Evolutionary conservation across 2,329 filamentous ascomycete species (phyloP), one percentile per base, ranked within the genome.

Genomic region (Colletotrichum aenigma): DNA sequence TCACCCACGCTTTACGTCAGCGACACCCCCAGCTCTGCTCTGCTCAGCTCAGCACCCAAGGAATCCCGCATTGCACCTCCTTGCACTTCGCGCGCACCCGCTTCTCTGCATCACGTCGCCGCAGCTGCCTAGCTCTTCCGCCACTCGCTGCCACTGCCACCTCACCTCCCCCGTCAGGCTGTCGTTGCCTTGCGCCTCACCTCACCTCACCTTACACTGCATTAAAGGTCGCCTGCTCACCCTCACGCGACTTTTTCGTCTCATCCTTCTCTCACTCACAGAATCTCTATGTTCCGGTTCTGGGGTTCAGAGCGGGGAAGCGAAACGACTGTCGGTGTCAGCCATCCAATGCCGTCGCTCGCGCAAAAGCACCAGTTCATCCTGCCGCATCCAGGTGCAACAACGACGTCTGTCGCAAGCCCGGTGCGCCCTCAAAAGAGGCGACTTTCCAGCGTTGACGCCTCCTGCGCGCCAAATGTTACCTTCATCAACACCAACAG

Each of bases 261-360:
- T 77, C 76, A 76, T 80, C 78, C 77, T 78, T 78, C 26, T 76
- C 78, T 78, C 75, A 79, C 70, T 76, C 79, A 80, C 81, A 83
- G 83, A 83, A 85, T 87, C 85, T 87, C 87, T 85, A 92, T 92
- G 91, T 92, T 93, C 85, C 88, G 89, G 79, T 90, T 92, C 81
- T 92, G 90, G 89, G 86, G 87, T 81, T 87, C 89, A 80, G 91
- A 92, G 78, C 87, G 88, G 88, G 89, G 88, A 88, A 89, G 87
- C 85, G 89, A 92, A 73, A 88, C 87, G 83, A 84, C 86, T 78
- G 82, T 87, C 80, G 84, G 87, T 79, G 82, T 84, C 78, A 84
- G 85, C 77, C 82, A 85, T 78, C 85, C 86, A 78, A 87, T 86
- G 80, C 80, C 83, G 74, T 79, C 82, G 76, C 82, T 81, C 77